Conservation (phyloP, 805 yeast species). For the Yarrowia bubula region DNA sequence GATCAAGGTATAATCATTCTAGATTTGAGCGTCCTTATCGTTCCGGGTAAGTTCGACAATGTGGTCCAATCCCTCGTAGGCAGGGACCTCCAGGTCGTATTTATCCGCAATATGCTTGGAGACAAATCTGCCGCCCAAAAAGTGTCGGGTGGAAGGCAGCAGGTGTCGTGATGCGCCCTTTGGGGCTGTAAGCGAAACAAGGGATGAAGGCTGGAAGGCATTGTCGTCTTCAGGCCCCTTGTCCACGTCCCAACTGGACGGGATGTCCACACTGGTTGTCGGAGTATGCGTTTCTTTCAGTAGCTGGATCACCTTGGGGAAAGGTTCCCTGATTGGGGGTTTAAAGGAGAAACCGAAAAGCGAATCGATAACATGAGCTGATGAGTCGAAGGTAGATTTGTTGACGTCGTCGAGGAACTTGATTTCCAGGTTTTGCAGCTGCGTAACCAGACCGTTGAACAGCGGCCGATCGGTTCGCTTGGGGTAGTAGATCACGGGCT, state of each 20-base stretch:
- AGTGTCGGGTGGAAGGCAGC: conserved; percentile 52
- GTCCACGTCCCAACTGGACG: conserved; percentile 97
- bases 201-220: conserved; percentile 57
- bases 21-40: conserved; percentile 13
- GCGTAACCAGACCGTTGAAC: conserved; percentile 60
- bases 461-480: conserved; percentile 55
- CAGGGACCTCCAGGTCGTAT: conserved; percentile 67
- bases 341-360: conserved; percentile 91
- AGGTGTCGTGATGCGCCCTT: conserved; percentile 74
- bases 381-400: conserved; percentile 36
- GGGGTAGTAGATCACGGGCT: conserved; percentile 78
- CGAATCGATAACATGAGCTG: conserved; percentile 68
- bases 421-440: conserved; percentile 63
- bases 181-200: conserved; percentile 90
- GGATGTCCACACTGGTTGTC: conserved; percentile 81
- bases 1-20: neutral
- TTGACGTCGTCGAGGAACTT: conserved; percentile 47
- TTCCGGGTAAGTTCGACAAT: conserved; percentile 40
- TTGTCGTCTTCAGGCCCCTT: conserved; percentile 59
- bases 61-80: conserved; percentile 59
- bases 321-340: conserved; percentile 84
- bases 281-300: conserved; percentile 49
- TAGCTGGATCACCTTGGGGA: conserved; percentile 48
- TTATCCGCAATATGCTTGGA: conserved; percentile 62
- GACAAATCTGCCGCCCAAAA: conserved; percentile 88